phyloP scores from a whole-genome alignment of 202 grass and related monocot genomes.

The Carex arenaria region DNA sequence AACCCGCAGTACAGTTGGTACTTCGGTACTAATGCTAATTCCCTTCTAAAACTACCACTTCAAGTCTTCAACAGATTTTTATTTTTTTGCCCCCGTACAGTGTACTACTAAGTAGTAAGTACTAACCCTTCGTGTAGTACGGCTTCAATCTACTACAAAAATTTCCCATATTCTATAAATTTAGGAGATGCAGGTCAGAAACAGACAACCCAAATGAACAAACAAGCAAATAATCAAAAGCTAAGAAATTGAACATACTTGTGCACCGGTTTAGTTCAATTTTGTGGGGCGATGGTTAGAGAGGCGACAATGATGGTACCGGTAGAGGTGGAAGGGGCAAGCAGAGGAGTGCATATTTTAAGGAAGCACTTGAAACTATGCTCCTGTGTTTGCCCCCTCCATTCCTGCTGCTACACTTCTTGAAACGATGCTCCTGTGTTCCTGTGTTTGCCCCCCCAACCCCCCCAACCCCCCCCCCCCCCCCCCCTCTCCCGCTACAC shows the following conservation, averaged over 20 bases:
- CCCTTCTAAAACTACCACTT: neutral
- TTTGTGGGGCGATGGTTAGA: neutral
- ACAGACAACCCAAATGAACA: neutral
- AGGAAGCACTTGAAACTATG: neutral
- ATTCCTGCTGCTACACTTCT: slow-evolving; percentile 48
- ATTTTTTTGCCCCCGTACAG: neutral
- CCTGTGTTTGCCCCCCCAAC: slow-evolving; percentile 75
- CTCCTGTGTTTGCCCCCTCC: slow-evolving; percentile 81
- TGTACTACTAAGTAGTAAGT: neutral
- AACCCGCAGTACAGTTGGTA: slow-evolving; percentile 16
- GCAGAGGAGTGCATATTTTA: slow-evolving; percentile 63
- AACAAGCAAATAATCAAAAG: neutral
- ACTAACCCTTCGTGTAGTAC: neutral
- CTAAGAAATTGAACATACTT: neutral
- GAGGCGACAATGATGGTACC: slow-evolving; percentile 20
- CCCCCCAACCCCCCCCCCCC: no score
- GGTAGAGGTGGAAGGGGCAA: slow-evolving; percentile 91
- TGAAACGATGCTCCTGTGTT: no score
- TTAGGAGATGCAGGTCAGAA: neutral
- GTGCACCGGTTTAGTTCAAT: neutral
- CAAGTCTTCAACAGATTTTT: neutral
- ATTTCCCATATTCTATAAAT: neutral
- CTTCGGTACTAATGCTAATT: slow-evolving; percentile 14
- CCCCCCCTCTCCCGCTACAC: slow-evolving; percentile 50
- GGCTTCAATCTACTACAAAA: neutral